phyloP scores from a whole-genome alignment of 345 rosid genomes.

The Limnanthes douglasii region DNA sequence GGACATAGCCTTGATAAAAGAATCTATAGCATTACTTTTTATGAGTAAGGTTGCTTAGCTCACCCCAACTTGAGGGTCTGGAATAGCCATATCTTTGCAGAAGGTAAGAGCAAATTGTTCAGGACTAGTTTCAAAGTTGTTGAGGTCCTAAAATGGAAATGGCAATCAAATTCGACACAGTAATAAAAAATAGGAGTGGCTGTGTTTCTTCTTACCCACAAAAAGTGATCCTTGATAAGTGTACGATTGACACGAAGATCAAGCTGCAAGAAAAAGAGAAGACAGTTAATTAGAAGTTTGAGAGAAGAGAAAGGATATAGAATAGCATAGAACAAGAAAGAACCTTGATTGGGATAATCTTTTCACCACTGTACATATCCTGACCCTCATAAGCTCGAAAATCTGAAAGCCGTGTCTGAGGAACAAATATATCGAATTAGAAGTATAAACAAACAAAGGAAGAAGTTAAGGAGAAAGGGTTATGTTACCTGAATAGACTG shows the following conservation, averaged over 20 bases:
- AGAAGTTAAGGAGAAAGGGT: neutral
- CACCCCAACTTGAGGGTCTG: constrained; percentile 96
- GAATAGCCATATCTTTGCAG: constrained; percentile 67
- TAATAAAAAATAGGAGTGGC: neutral
- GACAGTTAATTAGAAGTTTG: neutral
- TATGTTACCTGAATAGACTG: constrained; percentile 78
- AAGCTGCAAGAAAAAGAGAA: constrained; percentile 44
- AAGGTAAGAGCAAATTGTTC: constrained; percentile 85
- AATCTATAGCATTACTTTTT: too few relatives aligned
- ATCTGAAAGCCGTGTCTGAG: constrained; percentile 69
- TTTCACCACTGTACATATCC: constrained; percentile 86
- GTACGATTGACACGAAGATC: constrained; percentile 90
- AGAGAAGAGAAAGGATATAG: neutral
- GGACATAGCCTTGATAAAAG: too few relatives aligned
- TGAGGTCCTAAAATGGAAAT: constrained; percentile 47
- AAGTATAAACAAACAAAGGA: neutral
- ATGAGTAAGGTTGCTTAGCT: constrained; percentile 11
- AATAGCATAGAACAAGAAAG: constrained; percentile 1
- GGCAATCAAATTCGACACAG: constrained; percentile 1
- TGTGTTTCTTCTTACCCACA: constrained; percentile 53
- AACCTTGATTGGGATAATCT: constrained; percentile 92
- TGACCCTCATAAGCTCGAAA: constrained; percentile 88
- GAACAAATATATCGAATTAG: neutral
- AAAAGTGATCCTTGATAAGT: constrained; percentile 79
- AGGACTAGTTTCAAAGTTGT: constrained; percentile 88